These are phyloP conservation scores for Camptophora hylomeconis DNA, from an alignment of 2,329 filamentous ascomycete genomes.

Conservation along the genomic window DNA sequence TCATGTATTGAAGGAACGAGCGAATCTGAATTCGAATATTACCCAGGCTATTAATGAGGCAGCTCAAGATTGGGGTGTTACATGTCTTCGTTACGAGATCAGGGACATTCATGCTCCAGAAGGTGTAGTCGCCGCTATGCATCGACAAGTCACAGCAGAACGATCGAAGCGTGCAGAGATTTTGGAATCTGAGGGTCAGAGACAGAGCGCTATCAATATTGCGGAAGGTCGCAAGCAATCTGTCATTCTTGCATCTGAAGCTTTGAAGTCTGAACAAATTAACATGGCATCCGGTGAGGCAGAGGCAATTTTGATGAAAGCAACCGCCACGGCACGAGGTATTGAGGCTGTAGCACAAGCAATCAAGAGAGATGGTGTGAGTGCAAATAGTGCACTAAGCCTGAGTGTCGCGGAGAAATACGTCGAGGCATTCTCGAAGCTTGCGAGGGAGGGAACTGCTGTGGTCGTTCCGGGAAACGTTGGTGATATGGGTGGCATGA, in stretches of 20 bases:
- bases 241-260: slow-evolving; percentile 91
- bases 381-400: slow-evolving; percentile 73
- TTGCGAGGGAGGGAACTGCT: slow-evolving; percentile 90
- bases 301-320: slow-evolving; percentile 79
- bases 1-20: slow-evolving; percentile 94
- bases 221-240: slow-evolving; percentile 95
- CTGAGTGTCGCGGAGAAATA: slow-evolving; percentile 93
- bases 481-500: slow-evolving; percentile 92
- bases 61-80: slow-evolving; percentile 90
- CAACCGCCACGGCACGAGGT: slow-evolving; percentile 70
- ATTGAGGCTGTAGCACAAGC: slow-evolving; percentile 73
- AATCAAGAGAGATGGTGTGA: slow-evolving; percentile 58
- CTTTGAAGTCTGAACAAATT: slow-evolving; percentile 77
- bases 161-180: slow-evolving; percentile 96
- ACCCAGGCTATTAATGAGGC: slow-evolving; percentile 98
- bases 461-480: slow-evolving; percentile 95
- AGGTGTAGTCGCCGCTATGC: slow-evolving; percentile 92
- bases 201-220: slow-evolving; percentile 97
- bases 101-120: slow-evolving; percentile 93
- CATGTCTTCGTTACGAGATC: slow-evolving; percentile 94
- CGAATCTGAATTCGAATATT: slow-evolving; percentile 92
- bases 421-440: slow-evolving; percentile 81
- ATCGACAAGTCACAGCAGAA: slow-evolving; percentile 93
- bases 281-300: slow-evolving; percentile 88
- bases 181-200: slow-evolving; percentile 88